Base-by-base conservation (phyloP, 345 rosid genomes). In the Aethionema arabicum region DNA sequence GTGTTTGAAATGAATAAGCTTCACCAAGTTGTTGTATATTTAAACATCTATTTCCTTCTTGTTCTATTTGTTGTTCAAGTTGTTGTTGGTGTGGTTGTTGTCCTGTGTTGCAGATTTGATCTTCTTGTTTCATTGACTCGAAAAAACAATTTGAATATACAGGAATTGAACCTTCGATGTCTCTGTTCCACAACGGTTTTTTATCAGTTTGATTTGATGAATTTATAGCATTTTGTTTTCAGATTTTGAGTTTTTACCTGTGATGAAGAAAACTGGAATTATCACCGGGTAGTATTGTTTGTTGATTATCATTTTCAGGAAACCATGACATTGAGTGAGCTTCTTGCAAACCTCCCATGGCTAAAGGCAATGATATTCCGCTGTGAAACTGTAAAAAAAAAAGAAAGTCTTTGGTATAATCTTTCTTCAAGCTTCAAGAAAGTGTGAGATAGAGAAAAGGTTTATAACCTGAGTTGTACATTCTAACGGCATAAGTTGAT, bases 291-390 rank as follows among this genome's bases (percentile, higher is more conserved):
- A 85, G 68, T 38, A 88, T 52, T 13, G 79, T 48, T 31, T 81
- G 83, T 61, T 79, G 93, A 70, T 71, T 80, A 56, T 82, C 90
- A 50, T 72, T 76, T 32, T 75, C 79, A 7, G 86, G 80, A 72
- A 80, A 83, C 98, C 98, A 91, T 6, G 89, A 61, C 11, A 83
- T 35, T 0, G 85, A 77, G 41, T 81, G 86, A 46, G 74, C 76
- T 69, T 81, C 88, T 76, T 83, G 91, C 78, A 81, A 49, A 49
- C 80, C 85, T 55, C 72, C 80, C 75, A 84, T 84, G 60, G 68
- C 70, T 64, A 77, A 52, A 57, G 91, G 85, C n/a, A 81, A 72
- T 41, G 78, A 77, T 73, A 87, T 77, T 49, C 82, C 83, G 47
- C 59, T 68, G 69, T 82, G 86, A 74, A 81, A 83, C 88, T 88